These are phyloP conservation scores for Fomitopsis pulvina DNA, from an alignment of 768 basidiomycete species.

Conservation along the genomic window DNA sequence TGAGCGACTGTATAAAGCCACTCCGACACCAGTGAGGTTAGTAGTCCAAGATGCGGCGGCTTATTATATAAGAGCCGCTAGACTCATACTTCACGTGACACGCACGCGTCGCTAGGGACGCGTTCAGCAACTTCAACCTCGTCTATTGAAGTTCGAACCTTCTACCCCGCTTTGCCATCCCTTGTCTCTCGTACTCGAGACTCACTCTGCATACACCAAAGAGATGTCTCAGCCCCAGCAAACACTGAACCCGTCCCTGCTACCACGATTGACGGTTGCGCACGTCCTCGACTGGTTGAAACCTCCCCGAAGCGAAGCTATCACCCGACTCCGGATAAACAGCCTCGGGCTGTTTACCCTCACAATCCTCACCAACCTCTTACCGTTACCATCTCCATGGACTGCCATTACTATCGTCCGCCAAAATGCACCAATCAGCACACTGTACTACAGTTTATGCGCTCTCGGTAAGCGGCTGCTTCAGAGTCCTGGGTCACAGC, in stretches of 20 bases:
- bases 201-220: too few species aligned
- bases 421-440: slow-evolving; percentile 4
- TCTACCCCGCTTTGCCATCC: too few species aligned
- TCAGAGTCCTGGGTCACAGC: background rate
- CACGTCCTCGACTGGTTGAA: slow-evolving; percentile 23
- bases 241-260: background rate
- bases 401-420: slow-evolving; percentile 27
- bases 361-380: slow-evolving; percentile 29
- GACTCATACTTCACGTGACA: too few species aligned
- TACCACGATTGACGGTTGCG: background rate
- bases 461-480: slow-evolving; percentile 22
- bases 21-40: too few species aligned
- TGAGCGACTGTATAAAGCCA: too few species aligned
- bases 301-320: slow-evolving; percentile 31
- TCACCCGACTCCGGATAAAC: slow-evolving; percentile 33
- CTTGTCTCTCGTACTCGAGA: too few species aligned
- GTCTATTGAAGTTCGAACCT: too few species aligned
- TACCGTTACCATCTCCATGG: slow-evolving; percentile 33
- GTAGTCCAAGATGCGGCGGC: too few species aligned
- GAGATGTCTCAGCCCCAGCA: background rate
- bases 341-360: slow-evolving; percentile 26
- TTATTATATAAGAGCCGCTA: too few species aligned
- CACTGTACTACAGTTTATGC: slow-evolving; percentile 19
- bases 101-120: too few species aligned
- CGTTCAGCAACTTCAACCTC: too few species aligned